phyloP scores from a whole-genome alignment of 805 yeast genomes.

The Candida caryicola region DNA sequence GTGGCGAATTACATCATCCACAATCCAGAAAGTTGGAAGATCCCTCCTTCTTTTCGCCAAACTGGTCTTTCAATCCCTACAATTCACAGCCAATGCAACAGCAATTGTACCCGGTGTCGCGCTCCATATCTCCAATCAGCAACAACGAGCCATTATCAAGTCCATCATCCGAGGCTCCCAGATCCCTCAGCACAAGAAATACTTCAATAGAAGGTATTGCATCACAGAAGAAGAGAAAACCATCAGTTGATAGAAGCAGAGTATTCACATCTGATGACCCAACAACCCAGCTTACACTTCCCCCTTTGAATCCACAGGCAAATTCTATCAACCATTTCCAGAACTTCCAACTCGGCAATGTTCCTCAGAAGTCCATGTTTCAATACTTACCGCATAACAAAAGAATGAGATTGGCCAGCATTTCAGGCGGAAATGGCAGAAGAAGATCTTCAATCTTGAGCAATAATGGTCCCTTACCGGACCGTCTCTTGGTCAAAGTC shows the following conservation, averaged over 20 bases:
- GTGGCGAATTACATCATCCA: constrained; percentile 7
- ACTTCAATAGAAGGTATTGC: constrained; percentile 7
- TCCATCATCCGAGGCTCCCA: not conserved
- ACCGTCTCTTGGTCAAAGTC: constrained; percentile 50
- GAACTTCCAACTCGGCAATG: constrained; percentile 14
- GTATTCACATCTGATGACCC: constrained; percentile 15
- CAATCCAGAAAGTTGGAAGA: constrained; percentile 9
- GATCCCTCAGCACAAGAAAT: constrained; percentile 2
- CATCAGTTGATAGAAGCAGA: constrained; percentile 10
- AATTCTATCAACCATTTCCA: constrained; percentile 36
- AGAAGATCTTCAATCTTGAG: constrained; percentile 58
- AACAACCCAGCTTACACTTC: constrained; percentile 21
- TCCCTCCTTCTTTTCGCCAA: constrained; percentile 15
- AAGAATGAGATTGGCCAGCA: constrained; percentile 46
- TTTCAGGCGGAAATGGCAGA: constrained; percentile 37
- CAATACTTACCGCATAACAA: constrained; percentile 56
- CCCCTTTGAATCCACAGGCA: constrained; percentile 39
- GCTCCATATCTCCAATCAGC: constrained; percentile 10
- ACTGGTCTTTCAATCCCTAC: constrained; percentile 15
- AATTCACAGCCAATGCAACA: not conserved
- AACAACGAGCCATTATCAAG: not conserved
- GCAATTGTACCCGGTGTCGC: not conserved
- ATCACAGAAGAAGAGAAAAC: constrained; percentile 12
- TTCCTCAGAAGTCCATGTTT: constrained; percentile 30
- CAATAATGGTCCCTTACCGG: constrained; percentile 57